These are phyloP conservation scores for Backusella circina DNA, from an alignment of 192 early-diverging fungal genomes.

Conservation along the genomic window DNA sequence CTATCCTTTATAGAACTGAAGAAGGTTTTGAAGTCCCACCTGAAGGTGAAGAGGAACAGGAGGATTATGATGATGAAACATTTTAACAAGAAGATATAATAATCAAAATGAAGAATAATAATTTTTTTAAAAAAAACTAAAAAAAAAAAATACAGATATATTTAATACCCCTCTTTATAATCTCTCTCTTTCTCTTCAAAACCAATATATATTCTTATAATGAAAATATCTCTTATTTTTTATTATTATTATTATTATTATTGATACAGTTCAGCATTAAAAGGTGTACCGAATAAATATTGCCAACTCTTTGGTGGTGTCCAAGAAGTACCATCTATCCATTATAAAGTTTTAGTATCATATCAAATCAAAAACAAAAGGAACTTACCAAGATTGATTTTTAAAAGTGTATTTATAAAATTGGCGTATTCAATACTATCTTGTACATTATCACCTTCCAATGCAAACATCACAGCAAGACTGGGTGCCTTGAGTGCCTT, in stretches of 20 bases:
- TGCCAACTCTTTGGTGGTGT: constrained; percentile 53
- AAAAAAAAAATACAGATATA: not conserved
- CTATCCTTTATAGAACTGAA: constrained; percentile 90
- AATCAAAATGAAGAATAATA: not conserved
- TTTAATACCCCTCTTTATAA: constrained; percentile 10
- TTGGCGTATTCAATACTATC: constrained; percentile 65
- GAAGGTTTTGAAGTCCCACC: constrained; percentile 81
- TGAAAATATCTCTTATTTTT: not conserved
- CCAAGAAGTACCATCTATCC: constrained; percentile 28
- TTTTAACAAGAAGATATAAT: constrained; percentile 40
- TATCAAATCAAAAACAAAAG: no score
- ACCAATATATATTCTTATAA: not conserved
- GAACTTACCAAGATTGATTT: constrained; percentile 1
- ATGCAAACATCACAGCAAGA: constrained; percentile 58
- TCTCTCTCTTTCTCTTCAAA: not conserved
- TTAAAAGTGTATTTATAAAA: constrained; percentile 30
- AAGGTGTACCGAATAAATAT: constrained; percentile 49
- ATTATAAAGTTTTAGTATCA: no score
- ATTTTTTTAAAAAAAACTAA: not conserved
- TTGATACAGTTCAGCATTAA: constrained; percentile 49
- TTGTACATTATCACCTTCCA: constrained; percentile 72
- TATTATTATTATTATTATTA: constrained; percentile 34
- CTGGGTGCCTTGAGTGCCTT: constrained; percentile 38
- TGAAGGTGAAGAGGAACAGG: constrained; percentile 42
- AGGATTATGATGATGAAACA: constrained; percentile 57